A percentile compares a stretch with the other conserved stretches of the same genome.
Evolutionary conservation across 441 rosid genomes (phyloP).

Genomic region (Corymbia calophylla): DNA sequence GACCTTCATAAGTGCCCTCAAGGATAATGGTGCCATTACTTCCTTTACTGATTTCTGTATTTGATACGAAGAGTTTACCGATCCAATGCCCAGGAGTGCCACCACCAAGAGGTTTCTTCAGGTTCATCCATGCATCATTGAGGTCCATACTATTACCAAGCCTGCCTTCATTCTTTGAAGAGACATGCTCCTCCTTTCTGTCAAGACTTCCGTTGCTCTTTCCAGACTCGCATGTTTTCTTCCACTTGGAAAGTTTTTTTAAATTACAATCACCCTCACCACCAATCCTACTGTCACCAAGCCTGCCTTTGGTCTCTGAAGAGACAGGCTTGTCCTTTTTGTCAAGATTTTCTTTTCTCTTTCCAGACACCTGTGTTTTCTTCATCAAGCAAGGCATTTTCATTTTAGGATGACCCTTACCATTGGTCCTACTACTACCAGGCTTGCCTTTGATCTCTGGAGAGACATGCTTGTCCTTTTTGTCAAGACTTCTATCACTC

Average conservation of each 20-base stretch:
- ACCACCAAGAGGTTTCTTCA: slow-evolving; percentile 34
- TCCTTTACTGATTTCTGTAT: slow-evolving; percentile 81
- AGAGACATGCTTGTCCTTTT: not conserved
- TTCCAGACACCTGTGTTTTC: not conserved
- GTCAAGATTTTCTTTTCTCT: not conserved
- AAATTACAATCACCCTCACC: not conserved
- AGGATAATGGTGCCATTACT: slow-evolving; percentile 84
- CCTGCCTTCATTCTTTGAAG: slow-evolving; percentile 24
- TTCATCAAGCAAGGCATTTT: not conserved
- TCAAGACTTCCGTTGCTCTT: slow-evolving; percentile 25
- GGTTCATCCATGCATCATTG: slow-evolving; percentile 28
- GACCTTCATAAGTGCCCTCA: slow-evolving; percentile 84
- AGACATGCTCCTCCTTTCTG: slow-evolving; percentile 18
- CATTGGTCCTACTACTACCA: not conserved
- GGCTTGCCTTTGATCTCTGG: not conserved
- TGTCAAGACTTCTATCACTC: not conserved
- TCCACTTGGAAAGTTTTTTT: slow-evolving; percentile 41
- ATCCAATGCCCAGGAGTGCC: slow-evolving; percentile 41
- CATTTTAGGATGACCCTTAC: not conserved
- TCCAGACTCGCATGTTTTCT: slow-evolving; percentile 39
- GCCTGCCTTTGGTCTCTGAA: not conserved
- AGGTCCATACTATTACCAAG: slow-evolving; percentile 17
- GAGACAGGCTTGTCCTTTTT: not conserved
- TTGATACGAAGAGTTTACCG: slow-evolving; percentile 65
- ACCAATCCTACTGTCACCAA: not conserved